phyloP scores from a whole-genome alignment of 2,329 filamentous ascomycete genomes.

The Fusarium globosum region DNA sequence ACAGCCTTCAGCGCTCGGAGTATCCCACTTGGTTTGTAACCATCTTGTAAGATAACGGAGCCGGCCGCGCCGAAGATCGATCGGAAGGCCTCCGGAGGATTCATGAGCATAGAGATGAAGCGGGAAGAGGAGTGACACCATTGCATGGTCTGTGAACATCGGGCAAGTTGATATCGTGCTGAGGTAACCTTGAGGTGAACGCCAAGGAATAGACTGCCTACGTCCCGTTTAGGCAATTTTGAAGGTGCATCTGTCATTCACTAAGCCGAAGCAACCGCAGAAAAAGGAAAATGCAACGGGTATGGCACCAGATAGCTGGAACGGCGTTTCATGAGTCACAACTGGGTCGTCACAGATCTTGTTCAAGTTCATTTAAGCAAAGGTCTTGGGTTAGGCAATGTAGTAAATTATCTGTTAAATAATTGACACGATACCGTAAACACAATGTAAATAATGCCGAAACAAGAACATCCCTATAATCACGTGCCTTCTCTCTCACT shows the following conservation, averaged over 20 bases:
- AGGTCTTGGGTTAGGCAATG: neutral
- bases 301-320: rapidly evolving
- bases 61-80: neutral
- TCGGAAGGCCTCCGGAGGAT: neutral
- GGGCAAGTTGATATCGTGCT: neutral
- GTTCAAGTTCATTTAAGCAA: neutral
- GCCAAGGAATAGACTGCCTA: neutral
- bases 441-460: neutral
- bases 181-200: rapidly evolving
- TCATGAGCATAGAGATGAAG: rapidly evolving
- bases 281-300: rapidly evolving
- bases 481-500: neutral
- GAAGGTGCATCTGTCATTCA: rapidly evolving
- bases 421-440: too few relatives aligned
- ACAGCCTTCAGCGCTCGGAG: rapidly evolving
- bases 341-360: rapidly evolving
- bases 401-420: neutral
- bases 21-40: neutral
- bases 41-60: neutral
- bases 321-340: neutral
- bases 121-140: too few relatives aligned
- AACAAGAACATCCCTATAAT: neutral
- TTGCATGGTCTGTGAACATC: too few relatives aligned
- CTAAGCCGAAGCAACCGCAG: neutral
- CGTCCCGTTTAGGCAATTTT: neutral